Evolutionary conservation across 306 rosid genomes (phyloP), one percentile per base, ranked within the genome.

Genomic region (Citrullus amarus): DNA sequence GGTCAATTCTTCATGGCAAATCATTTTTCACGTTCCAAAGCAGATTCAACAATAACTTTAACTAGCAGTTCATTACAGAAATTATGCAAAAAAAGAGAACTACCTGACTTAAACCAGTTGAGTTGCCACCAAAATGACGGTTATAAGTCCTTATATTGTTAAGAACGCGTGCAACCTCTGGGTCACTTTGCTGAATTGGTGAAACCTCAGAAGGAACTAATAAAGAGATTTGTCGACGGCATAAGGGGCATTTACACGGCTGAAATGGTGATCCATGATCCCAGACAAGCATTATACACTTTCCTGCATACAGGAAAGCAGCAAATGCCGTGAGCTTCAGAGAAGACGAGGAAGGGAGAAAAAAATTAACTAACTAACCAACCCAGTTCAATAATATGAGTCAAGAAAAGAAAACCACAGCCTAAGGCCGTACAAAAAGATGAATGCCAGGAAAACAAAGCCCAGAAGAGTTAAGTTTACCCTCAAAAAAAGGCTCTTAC

Each of bases 171-270:
- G 83, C 80, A 30, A 83, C 91, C 83, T 90, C 84, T 1, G 84
- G 90, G 32, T 84, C 79, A 9, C 78, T 51, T 12, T 68, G 88
- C 58, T 79, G 91, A 46, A 82, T 63, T 3, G 14, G 14, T 30
- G 88, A 87, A 28, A 59, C 86, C 76, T 81, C 83, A 20, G 88
- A 69, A 5, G 97, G 98, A 68, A 94, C 90, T 61, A 94, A 56
- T 57, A 95, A 84, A 4, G 90, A 89, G 61, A 92, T 92, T 17
- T 79, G 87, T 8, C 97, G 95, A 9, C 97, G 97, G 77, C 98
- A 95, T 0, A 92, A 86, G 0, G 98, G 98, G 77, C 98, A 95
- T 82, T 81, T 91, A 80, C 98, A 91, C 0, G 96, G 90, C 5
- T 86, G 84, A 5, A 88, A 32, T 20, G 80, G 66, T 4, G 97